Evolutionary conservation across 257 asterid genomes (phyloP), one percentile per base, ranked within the genome.

Genomic region (Plantago major): DNA sequence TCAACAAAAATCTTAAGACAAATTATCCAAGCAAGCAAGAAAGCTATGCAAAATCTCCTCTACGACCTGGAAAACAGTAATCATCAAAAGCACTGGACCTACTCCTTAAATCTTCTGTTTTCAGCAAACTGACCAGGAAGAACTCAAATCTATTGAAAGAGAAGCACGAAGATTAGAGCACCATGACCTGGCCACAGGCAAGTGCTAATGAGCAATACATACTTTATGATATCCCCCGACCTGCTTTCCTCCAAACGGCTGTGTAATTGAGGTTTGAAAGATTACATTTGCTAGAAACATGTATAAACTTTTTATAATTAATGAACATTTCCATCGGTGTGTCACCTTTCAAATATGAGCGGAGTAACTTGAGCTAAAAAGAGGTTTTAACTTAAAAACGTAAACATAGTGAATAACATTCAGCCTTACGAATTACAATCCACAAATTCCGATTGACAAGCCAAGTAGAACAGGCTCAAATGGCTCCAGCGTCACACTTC

Each of bases 91-190:
- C 76, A n/a, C 59, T 75, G 22, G 69, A 65, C 60, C 69, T 78
- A 45, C 76, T 78, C 3, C 78, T 71, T 15, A 57, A 60, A 54
- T 78, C 75, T 55, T 67, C 77, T 0, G 48, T 74, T 6, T 74
- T 71, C 65, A 78, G 45, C 64, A 79, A 78, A 60, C 68, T 77
- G 62, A 76, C 73, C 17, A 72, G 74, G 72, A 68, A 71, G 77
- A 71, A 74, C 71, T 58, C 76, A 16, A 65, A 67, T 51, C 18
- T 42, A 30, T 57, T 72, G 1, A 73, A 51, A 48, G 72, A 65
- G 28, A 76, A 77, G 58, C 64, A 44, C 40, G 66, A 57, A 30
- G 69, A 62, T 52, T 67, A 70, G 26, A 56, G 57, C 48, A 43
- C 62, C 1, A 70, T 42, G 64, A 51, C 42, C 63, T 55, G 55